Evolutionary conservation across 192 early-diverging fungal genomes (phyloP), one percentile per base, ranked within the genome.

Genomic region (Polychytrium aggregatum): DNA sequence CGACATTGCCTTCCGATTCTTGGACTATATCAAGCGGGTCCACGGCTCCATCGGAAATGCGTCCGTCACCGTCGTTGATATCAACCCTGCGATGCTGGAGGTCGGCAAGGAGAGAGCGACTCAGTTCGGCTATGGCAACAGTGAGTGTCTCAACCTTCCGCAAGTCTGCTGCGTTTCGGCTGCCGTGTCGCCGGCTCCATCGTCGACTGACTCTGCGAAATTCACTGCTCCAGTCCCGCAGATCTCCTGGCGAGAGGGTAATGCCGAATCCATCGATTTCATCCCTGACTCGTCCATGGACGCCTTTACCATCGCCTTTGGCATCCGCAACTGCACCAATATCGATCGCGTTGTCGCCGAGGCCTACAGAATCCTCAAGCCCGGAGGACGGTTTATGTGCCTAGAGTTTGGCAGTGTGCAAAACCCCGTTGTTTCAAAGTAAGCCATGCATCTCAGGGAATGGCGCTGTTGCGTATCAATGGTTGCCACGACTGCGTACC

Each of bases 321-420:
- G 95, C 18, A 98, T 98, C 54, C 81, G 92, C 52, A 98, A 98
- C 65, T 92, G 88, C 66, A 97, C 95, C 1, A 85, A 92, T 49
- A 72, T 91, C 20, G 90, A 95, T 50, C 70, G 64, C 10, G 95
- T 92, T 1, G 66, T 98, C 26, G 60, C 59, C 42, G 88, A 98
- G 64, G 95, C 95, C 0, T 84, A 86, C 66, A 78, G 95, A 36
- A 90, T 97, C 8, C 71, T 98, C 33, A 93, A 91, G 68, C 87
- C 86, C 1, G 95, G 95, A 6, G 95, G 95, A 35, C 80, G 92
- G 8, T 94, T 98, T 64, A 88, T 88, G 84, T 86, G 85, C 46
- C 67, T 98, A 2, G 95, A 98, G 65, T 98, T 97, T 56, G 78
- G 82, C 25, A 80, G 81, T 37, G 92, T 96, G 24, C 71, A 82